phyloP scores from a whole-genome alignment of 371 early-diverging fungal species.

The Mortierella sp. region DNA sequence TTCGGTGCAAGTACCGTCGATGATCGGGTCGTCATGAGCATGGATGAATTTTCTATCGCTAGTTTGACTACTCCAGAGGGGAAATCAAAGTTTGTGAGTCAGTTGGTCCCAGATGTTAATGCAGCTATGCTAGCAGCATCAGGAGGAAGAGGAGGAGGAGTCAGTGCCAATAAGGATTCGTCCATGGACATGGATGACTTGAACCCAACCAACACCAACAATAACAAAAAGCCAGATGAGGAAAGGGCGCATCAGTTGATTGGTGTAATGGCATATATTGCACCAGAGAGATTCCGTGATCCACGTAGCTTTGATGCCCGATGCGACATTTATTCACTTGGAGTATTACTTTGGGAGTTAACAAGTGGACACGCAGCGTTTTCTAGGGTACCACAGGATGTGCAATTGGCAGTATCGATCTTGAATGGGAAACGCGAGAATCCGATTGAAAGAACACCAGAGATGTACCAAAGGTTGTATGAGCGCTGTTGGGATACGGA shows the following conservation, averaged over 20 bases:
- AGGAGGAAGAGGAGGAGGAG: too few relatives aligned
- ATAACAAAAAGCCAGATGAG: neutral
- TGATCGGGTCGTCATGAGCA: conserved; percentile 22
- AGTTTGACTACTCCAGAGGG: conserved; percentile 8
- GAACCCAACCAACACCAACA: neutral
- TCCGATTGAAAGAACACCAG: conserved; percentile 42
- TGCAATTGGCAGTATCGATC: conserved; percentile 40
- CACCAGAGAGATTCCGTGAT: conserved; percentile 54
- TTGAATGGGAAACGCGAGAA: conserved; percentile 53
- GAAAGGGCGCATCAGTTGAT: conserved; percentile 22
- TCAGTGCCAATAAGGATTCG: too few relatives aligned
- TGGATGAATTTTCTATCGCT: conserved; percentile 25
- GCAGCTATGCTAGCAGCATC: too few relatives aligned
- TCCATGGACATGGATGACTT: too few relatives aligned
- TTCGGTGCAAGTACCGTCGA: conserved; percentile 51
- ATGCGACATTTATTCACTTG: conserved; percentile 59
- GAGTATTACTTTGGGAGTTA: conserved; percentile 59
- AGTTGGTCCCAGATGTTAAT: conserved; percentile 19
- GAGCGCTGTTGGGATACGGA: conserved; percentile 55
- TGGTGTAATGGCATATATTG: conserved; percentile 58
- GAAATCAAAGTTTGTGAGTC: conserved; percentile 37
- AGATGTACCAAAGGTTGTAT: conserved; percentile 43
- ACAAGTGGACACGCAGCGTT: conserved; percentile 48
- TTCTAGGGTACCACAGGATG: conserved; percentile 35
- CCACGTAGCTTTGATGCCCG: conserved; percentile 35